Evolutionary conservation across 768 basidiomycete genomes (phyloP).

Genomic region (Hygrocybe coccinea): DNA sequence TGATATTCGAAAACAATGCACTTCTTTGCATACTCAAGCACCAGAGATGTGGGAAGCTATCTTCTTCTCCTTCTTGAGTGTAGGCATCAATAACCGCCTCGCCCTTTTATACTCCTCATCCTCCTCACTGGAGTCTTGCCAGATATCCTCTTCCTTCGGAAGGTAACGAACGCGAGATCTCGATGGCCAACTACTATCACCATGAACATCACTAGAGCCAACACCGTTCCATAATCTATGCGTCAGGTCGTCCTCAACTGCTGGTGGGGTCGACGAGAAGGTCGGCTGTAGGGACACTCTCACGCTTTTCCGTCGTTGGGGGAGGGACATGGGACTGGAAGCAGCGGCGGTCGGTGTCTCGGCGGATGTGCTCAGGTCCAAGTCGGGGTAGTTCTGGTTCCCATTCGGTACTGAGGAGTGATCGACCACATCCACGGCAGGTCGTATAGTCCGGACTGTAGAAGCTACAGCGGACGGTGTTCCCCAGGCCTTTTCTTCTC

Average conservation of each 20-base stretch:
- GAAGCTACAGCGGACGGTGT: background rate
- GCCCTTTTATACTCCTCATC: constrained; percentile 64
- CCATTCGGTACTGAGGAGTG: background rate
- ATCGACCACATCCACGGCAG: background rate
- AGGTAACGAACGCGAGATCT: constrained; percentile 1
- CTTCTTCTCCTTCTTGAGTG: too few species aligned
- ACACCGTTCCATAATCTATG: constrained; percentile 18
- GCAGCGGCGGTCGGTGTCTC: background rate
- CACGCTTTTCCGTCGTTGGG: constrained; percentile 61
- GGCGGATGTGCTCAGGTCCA: background rate
- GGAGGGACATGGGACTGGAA: background rate
- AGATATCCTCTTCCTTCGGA: constrained; percentile 38
- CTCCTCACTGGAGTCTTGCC: constrained; percentile 76
- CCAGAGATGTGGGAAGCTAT: too few species aligned
- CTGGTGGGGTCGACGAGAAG: constrained; percentile 68
- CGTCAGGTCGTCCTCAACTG: constrained; percentile 46
- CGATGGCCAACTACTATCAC: background rate
- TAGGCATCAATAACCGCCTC: constrained; percentile 43
- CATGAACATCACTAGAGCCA: constrained; percentile 1
- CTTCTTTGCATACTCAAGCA: too few species aligned
- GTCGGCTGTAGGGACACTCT: constrained; percentile 73
- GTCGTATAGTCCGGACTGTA: too few species aligned
- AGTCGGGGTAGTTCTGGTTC: background rate
- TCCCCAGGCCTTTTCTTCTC: background rate
- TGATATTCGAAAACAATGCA: too few species aligned